phyloP scores from a whole-genome alignment of 2,329 filamentous ascomycete genomes.

The Cladophialophora exuberans region DNA sequence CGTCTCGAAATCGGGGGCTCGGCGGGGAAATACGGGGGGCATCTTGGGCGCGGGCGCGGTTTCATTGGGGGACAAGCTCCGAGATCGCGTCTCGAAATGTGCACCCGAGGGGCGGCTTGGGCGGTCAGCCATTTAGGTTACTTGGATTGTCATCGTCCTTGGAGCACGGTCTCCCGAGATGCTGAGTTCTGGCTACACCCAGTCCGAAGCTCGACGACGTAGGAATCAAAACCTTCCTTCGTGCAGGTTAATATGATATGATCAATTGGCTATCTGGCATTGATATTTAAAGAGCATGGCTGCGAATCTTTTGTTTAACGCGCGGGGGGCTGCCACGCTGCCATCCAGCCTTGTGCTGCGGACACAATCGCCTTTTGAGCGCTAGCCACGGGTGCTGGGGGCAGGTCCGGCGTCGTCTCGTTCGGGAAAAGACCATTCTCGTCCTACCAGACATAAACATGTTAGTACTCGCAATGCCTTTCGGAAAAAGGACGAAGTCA shows the following conservation, averaged over 20 bases:
- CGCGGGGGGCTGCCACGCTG: constrained; percentile 55
- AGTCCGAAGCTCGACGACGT: too few relatives aligned
- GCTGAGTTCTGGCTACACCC: too few relatives aligned
- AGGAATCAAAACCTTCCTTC: too few relatives aligned
- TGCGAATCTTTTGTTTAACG: too few relatives aligned
- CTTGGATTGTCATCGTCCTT: too few relatives aligned
- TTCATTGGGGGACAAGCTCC: background rate
- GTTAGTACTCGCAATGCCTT: constrained; percentile 37
- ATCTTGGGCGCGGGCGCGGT: background rate
- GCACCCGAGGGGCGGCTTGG: too few relatives aligned
- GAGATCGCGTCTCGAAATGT: too few relatives aligned
- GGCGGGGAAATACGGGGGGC: background rate
- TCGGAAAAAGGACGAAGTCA: background rate
- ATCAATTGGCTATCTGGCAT: too few relatives aligned
- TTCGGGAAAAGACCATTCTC: constrained; percentile 52
- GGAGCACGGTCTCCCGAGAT: too few relatives aligned
- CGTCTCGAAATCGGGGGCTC: constrained; percentile 1
- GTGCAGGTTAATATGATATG: too few relatives aligned
- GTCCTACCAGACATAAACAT: background rate
- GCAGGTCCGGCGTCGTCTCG: constrained; percentile 61
- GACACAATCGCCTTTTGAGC: constrained; percentile 61
- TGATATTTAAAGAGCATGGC: too few relatives aligned
- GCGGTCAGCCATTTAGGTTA: too few relatives aligned
- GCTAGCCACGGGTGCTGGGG: constrained; percentile 56
- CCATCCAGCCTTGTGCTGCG: constrained; percentile 70